Base-by-base conservation (phyloP, 1,139 yeast genomes). In the Magnusiomyces sp. region DNA sequence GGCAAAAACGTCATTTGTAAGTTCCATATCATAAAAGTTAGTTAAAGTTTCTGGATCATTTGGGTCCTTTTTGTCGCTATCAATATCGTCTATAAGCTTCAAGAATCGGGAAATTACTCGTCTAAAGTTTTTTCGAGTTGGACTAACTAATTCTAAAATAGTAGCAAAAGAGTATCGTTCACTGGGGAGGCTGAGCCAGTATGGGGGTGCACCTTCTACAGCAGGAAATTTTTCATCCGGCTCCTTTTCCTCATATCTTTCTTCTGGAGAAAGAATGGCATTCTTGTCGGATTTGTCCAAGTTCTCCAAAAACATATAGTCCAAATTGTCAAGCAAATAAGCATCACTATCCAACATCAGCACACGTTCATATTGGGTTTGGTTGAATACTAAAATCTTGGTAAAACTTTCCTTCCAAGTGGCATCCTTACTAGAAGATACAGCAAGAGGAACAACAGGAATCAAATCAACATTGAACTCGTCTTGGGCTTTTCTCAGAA, bases 11-110 rank as follows among this genome's bases (percentile, higher is more conserved):
- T 66, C 67, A 61, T 76, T 77, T 42, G 76, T 58, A 2, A 76
- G 60, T 48, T 77, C 80, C 80, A 75, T 74, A 55, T 76, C 80
- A 54, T 71, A 75, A 45, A 75, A 76, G 16, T 61, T 51, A 0
- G 48, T 20, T 11, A 54, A 27, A 13, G 17, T 19, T 5, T 38
- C 20, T n/a, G n/a, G 17, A 19, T 23, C 19, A 3, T 41, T 31
- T 14, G n/a, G 14, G 5, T 34, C 13, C 43, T 19, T 10, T 10
- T 19, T 13, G n/a, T 19, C 14, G n/a, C 27, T 33, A 40, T 19
- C 32, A 4, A 16, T 16, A 14, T 16, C 33, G 13, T 23, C 31
- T 3, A 40, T 50, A 39, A 66, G 60, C 47, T 61, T 65, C 40
- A 62, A 49, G 1, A 69, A 60, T 37, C 67, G 65, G 16, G 62